Evolutionary conservation across 2,329 filamentous ascomycete genomes (phyloP), one percentile per base, ranked within the genome.

Genomic region (Nakataea oryzae): DNA sequence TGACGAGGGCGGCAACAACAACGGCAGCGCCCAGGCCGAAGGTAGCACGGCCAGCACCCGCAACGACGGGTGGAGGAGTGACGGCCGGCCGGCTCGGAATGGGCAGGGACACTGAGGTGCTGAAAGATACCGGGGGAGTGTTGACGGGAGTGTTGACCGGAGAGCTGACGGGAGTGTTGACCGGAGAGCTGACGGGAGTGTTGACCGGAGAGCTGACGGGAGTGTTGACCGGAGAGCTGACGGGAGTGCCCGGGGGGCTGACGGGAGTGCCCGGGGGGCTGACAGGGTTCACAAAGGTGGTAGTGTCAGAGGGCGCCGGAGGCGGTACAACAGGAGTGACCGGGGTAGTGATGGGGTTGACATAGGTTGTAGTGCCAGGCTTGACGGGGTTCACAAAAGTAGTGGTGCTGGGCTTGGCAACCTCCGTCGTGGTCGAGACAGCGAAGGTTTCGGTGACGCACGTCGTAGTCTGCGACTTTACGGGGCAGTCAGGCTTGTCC

Each of bases 391-490:
- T 58, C 3, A 32, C 41, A 13, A 26, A 3, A 3, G 59, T 26
- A 1, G 14, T 34, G 54, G n/a, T 55, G 47, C 47, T 34, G 27
- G 47, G 29, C 50, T 30, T 24, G 9, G 34, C 59, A 14, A 29
- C 29, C 8, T 32, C 47, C 21, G 50, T 27, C 29, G 50, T 61
- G 50, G 54, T 57, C 28, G 59, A 41, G 54, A 61, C 59, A 54
- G 59, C 59, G 12, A 34, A 61, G 12, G 59, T 61, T 54, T 61
- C 59, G 54, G 59, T 61, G n/a, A 57, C 29, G 54, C 29, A 11
- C 3, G 59, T 32, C 3, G 50, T 56, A 28, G 50, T 41, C 59
- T 57, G 21, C 28, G 29, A 54, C 41, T 61, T 27, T 12, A 8
- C 24, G 1, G 59, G 50, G 59, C 59, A 61, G 47, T 30, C 24